A percentile compares a stretch with the other conserved stretches of the same genome.
Evolutionary conservation across 345 rosid genomes (phyloP).

Genomic region (Eucalyptus sideroxylon): DNA sequence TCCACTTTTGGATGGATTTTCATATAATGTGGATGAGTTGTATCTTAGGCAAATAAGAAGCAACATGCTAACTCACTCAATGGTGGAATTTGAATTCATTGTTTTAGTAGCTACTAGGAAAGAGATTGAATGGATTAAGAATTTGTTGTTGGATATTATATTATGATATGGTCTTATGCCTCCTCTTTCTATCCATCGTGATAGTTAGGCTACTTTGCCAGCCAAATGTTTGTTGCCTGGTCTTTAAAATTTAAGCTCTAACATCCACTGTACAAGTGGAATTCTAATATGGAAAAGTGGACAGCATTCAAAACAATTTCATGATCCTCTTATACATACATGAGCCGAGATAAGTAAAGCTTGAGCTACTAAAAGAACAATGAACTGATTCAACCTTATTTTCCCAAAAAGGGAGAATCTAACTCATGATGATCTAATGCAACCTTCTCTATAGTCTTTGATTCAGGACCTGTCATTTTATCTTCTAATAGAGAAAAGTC

Average conservation of each 20-base stretch:
- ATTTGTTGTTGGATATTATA: too few species aligned
- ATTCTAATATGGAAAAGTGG: not conserved
- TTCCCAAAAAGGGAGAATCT: not conserved
- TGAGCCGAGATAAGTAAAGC: not conserved
- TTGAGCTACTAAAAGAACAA: not conserved
- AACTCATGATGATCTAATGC: not conserved
- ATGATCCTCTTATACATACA: not conserved
- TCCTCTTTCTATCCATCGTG: too few species aligned
- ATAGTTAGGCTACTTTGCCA: not conserved
- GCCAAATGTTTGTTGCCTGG: not conserved
- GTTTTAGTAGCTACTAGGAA: too few species aligned
- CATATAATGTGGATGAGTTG: too few species aligned
- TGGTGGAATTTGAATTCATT: too few species aligned
- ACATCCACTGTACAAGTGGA: not conserved
- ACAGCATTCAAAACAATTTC: not conserved
- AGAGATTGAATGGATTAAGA: too few species aligned
- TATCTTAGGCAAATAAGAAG: too few species aligned
- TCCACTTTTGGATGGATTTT: too few species aligned
- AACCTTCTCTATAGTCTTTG: not conserved
- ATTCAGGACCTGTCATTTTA: not conserved
- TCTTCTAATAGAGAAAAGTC: not conserved
- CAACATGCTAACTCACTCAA: too few species aligned
- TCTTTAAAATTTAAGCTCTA: not conserved
- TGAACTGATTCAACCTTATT: not conserved
- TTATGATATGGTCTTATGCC: too few species aligned